phyloP scores from a whole-genome alignment of 139 green algal genomes.

The Chlorella sp. region DNA sequence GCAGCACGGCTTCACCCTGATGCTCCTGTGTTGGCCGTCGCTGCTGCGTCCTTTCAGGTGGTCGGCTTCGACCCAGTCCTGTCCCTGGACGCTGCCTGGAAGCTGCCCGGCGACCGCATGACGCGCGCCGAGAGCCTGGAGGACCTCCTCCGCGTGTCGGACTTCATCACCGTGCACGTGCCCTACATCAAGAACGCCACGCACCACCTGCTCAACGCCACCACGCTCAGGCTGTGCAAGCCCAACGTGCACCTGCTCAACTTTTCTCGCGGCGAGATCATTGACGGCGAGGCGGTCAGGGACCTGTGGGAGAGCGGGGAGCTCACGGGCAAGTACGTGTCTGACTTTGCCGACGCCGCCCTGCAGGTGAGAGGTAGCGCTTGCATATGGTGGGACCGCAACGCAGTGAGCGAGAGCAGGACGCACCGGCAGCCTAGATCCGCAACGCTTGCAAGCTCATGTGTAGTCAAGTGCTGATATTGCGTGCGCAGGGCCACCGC shows the following conservation, averaged over 20 bases:
- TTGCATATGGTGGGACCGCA: no score
- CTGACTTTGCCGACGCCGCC: slow-evolving; percentile 40
- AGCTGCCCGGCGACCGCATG: slow-evolving; percentile 50
- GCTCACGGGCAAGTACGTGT: slow-evolving; percentile 42
- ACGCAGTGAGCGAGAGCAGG: no score
- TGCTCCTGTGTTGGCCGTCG: no score
- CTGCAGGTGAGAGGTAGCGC: no score
- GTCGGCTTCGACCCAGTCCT: slow-evolving; percentile 51
- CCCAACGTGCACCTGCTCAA: slow-evolving; percentile 45
- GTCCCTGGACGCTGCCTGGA: slow-evolving; percentile 43
- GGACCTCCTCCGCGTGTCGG: slow-evolving; percentile 35
- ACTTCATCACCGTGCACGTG: slow-evolving; percentile 50
- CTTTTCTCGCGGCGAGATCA: slow-evolving; percentile 48
- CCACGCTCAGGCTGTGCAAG: slow-evolving; percentile 40
- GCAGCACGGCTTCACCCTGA: no score
- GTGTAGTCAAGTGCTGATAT: no score
- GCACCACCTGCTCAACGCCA: slow-evolving; percentile 48
- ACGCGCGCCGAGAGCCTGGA: slow-evolving; percentile 29
- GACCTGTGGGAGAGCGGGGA: slow-evolving; percentile 21
- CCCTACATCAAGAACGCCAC: slow-evolving; percentile 46
- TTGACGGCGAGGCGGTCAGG: slow-evolving; percentile 32
- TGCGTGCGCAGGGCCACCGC: slow-evolving; percentile 35
- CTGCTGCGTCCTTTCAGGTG: slow-evolving; percentile 39
- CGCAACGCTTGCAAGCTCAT: no score
- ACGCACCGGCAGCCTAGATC: no score